Base-by-base conservation (phyloP, 1,284 basidiomycete species). In the Marasmius tenuissimus region DNA sequence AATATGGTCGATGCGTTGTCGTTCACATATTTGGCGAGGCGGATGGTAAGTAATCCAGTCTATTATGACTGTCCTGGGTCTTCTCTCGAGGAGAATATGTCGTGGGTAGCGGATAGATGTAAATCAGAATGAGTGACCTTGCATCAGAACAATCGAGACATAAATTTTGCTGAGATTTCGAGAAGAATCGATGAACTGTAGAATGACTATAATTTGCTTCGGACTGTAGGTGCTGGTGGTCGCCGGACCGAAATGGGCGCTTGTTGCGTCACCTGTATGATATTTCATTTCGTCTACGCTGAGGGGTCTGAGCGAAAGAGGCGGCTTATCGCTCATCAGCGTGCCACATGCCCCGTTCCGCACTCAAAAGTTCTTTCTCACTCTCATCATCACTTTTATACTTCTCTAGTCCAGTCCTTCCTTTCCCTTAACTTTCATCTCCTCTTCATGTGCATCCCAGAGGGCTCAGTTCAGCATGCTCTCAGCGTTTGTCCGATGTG, bases 11-110 rank as follows among this genome's bases (percentile, higher is more conserved):
- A 96, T 69, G 76, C 83, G 6, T 74, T 97, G 40, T 89, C 90
- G 1, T 94, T 90, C 76, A 96, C 96, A 8, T 95, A 91, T 75
- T 81, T 97, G 37, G 82, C 86, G 7, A 81, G 83, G 55, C 84
- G 96, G 63, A 73, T 94, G 57, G 79, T 78, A 60, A 86, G 80
- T 65, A 99, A 99, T 74, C 96, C 97, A 11, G 85, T 85, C 1
- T 98, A 92, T 77, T 99, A 99, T 72, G 90, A 88, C 61, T 80
- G 85, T 62, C 71, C 65, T 61, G 74, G 70, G 58, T 71, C 61
- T 62, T 78, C 77, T 10, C 72, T 75, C 58, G 82, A 81, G 58
- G 83, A 88, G 61, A 81, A 77, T 49, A 73, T 96, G 35, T 94
- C 91, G 12, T 79, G 87, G 47, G 76, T 94, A 39, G 85, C 89